These are phyloP conservation scores for Suillus brevipes DNA, from an alignment of 768 basidiomycete genomes.

Conservation along the genomic window DNA sequence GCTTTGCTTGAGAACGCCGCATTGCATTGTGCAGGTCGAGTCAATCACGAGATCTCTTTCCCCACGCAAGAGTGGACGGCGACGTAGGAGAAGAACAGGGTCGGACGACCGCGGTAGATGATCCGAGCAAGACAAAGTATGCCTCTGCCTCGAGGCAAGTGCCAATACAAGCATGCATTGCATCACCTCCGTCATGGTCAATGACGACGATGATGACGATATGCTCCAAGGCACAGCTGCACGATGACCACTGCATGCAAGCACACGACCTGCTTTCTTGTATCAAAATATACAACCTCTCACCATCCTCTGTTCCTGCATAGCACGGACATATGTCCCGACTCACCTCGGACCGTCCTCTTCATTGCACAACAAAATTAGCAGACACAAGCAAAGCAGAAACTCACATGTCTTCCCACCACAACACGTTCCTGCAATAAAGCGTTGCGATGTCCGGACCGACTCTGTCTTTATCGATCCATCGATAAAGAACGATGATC, in stretches of 20 bases:
- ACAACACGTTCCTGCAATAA: conserved; percentile 7
- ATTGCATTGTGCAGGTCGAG: no score
- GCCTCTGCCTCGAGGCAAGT: conserved; percentile 15
- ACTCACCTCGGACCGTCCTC: background rate
- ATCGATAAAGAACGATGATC: background rate
- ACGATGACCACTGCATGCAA: background rate
- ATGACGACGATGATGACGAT: conserved; percentile 7
- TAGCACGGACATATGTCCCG: background rate
- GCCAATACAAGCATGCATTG: conserved; percentile 3
- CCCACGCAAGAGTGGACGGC: no score
- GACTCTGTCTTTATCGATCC: background rate
- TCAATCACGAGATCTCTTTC: background rate
- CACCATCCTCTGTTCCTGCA: background rate
- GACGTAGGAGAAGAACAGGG: conserved; percentile 8
- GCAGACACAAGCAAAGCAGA: conserved; percentile 7
- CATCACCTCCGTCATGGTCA: conserved; percentile 17
- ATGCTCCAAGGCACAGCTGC: background rate
- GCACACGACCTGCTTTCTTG: background rate
- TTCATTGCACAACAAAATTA: conserved; percentile 9
- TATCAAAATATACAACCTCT: background rate
- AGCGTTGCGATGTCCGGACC: conserved; percentile 2
- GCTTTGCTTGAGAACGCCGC: conserved; percentile 1
- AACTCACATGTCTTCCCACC: conserved; percentile 9
- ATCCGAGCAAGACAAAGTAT: background rate
- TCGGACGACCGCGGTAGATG: conserved; percentile 16